Evolutionary conservation across 2,329 filamentous ascomycete genomes (phyloP).

Genomic region (Paraphoma chrysanthemicola): DNA sequence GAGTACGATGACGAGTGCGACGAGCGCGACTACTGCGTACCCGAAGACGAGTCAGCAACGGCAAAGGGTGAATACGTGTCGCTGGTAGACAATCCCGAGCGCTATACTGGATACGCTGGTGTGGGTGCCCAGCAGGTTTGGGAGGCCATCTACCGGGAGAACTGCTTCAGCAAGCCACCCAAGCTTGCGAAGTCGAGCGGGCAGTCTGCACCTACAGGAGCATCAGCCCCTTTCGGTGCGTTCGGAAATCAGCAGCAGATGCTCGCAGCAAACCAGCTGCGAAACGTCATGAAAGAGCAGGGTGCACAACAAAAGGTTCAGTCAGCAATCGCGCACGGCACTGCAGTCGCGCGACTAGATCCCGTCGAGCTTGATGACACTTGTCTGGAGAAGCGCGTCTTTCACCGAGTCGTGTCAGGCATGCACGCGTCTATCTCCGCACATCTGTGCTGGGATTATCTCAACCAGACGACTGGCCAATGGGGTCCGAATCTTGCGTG

Average conservation of each 20-base stretch:
- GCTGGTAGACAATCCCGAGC: slow-evolving; percentile 88
- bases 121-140: slow-evolving; percentile 87
- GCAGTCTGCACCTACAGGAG: slow-evolving; percentile 47
- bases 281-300: slow-evolving; percentile 66
- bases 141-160: slow-evolving; percentile 96
- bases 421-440: slow-evolving; percentile 99
- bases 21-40: slow-evolving; percentile 94
- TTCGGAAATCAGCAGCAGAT: slow-evolving; percentile 53
- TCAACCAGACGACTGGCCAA: slow-evolving; percentile 92
- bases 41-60: slow-evolving; percentile 86
- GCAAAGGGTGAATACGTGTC: slow-evolving; percentile 97
- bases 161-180: slow-evolving; percentile 76
- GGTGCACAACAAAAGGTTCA: slow-evolving; percentile 67
- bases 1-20: slow-evolving; percentile 98
- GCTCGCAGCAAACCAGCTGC: slow-evolving; percentile 67
- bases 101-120: slow-evolving; percentile 93
- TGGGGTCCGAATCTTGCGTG: slow-evolving; percentile 92
- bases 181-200: slow-evolving; percentile 40
- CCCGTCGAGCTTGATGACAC: slow-evolving; percentile 84
- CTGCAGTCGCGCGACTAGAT: slow-evolving; percentile 66
- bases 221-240: slow-evolving; percentile 48
- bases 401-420: slow-evolving; percentile 91
- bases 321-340: slow-evolving; percentile 59
- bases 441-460: slow-evolving; percentile 93
- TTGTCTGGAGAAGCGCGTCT: slow-evolving; percentile 98